phyloP scores from a whole-genome alignment of 73 alveolate species.

The Effrenium voratum region DNA sequence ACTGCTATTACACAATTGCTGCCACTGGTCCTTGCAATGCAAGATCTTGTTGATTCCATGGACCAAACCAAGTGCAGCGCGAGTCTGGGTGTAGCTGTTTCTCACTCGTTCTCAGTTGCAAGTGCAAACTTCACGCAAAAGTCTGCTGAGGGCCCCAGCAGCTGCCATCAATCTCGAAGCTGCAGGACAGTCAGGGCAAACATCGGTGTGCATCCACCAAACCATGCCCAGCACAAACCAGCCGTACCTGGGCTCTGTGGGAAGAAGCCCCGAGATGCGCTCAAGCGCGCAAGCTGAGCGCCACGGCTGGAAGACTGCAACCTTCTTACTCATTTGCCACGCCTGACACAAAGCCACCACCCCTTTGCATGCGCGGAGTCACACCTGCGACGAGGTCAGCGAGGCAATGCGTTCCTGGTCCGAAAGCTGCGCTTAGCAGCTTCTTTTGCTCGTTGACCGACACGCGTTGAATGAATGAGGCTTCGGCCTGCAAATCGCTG shows the following conservation, averaged over 20 bases:
- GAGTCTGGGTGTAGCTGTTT: too few relatives aligned
- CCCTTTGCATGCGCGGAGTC: neutral
- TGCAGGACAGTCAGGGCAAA: slow-evolving; percentile 79
- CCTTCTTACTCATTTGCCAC: slow-evolving; percentile 80
- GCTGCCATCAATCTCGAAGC: slow-evolving; percentile 74
- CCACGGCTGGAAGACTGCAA: slow-evolving; percentile 66
- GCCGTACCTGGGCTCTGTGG: slow-evolving; percentile 55
- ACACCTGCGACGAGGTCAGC: slow-evolving; percentile 56
- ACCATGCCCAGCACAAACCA: slow-evolving; percentile 93
- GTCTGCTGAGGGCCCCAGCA: neutral
- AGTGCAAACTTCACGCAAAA: too few relatives aligned
- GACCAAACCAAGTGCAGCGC: too few relatives aligned
- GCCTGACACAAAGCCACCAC: neutral
- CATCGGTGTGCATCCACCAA: slow-evolving; percentile 88
- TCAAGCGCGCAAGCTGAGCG: neutral
- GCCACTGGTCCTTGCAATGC: too few relatives aligned
- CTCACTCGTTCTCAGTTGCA: too few relatives aligned
- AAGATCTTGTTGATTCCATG: too few relatives aligned
- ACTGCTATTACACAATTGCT: too few relatives aligned
- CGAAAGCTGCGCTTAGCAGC: neutral
- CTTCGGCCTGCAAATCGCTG: slow-evolving; percentile 28
- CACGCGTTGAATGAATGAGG: neutral
- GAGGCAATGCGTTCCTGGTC: slow-evolving; percentile 39
- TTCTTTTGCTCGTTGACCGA: neutral
- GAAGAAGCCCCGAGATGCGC: neutral